Conservation (phyloP, 2,329 filamentous ascomycete species). For the Lithohypha guttulata region DNA sequence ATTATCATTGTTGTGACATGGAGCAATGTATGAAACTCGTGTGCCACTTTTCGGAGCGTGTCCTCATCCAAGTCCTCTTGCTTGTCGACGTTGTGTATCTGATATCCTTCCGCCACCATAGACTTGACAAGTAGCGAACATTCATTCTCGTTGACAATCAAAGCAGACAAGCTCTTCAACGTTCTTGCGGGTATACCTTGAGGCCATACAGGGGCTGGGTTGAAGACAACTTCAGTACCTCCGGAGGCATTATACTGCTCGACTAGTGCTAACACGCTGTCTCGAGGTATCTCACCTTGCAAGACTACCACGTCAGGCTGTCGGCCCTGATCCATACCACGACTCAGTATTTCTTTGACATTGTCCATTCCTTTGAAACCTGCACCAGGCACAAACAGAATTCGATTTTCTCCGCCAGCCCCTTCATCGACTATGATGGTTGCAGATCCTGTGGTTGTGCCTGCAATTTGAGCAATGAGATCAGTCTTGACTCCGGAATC, state of each 20-base stretch:
- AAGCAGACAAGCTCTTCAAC: constrained; percentile 59
- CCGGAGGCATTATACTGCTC: constrained; percentile 35
- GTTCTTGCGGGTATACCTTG: constrained; percentile 54
- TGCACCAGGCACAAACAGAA: constrained; percentile 61
- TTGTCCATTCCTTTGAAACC: constrained; percentile 44
- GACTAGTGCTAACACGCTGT: constrained; percentile 54
- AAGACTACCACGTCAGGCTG: constrained; percentile 57
- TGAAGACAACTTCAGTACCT: constrained; percentile 59
- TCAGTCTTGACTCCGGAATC: constrained; percentile 52
- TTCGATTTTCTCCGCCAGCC: constrained; percentile 61
- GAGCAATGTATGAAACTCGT: constrained; percentile 55
- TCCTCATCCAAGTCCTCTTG: constrained; percentile 21
- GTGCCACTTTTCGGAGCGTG: constrained; percentile 36
- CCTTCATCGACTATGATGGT: constrained; percentile 65
- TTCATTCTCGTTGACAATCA: constrained; percentile 87
- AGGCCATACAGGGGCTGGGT: constrained; percentile 79
- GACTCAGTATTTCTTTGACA: constrained; percentile 29
- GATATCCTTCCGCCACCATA: constrained; percentile 23
- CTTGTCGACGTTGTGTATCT: constrained; percentile 16
- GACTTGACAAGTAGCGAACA: constrained; percentile 57
- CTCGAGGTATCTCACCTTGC: constrained; percentile 66
- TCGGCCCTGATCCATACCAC: constrained; percentile 27
- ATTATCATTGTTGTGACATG: constrained; percentile 63
- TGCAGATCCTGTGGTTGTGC: constrained; percentile 56
- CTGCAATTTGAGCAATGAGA: constrained; percentile 38